phyloP scores from a whole-genome alignment of 768 basidiomycete species.

The Rhizopogon vesiculosus region DNA sequence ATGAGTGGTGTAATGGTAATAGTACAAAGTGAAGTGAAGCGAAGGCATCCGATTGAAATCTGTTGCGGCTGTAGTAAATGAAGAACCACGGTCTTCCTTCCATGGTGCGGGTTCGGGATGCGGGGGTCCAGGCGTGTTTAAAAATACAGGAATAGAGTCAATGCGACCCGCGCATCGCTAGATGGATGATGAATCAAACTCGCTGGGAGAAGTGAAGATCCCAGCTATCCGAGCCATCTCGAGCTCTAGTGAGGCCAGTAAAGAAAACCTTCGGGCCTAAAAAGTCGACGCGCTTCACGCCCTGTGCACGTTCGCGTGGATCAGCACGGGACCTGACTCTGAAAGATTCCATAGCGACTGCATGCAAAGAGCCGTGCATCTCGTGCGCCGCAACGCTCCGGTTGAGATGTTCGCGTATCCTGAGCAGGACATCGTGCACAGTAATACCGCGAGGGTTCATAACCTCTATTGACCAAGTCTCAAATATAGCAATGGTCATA shows the following conservation, averaged over 20 bases:
- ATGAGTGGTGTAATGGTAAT: background rate
- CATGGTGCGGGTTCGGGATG: background rate
- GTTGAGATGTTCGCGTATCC: constrained; percentile 21
- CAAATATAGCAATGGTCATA: constrained; percentile 17
- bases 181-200: constrained; percentile 9
- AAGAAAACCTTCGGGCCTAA: constrained; percentile 27
- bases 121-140: background rate
- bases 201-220: constrained; percentile 19
- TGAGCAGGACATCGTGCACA: constrained; percentile 23
- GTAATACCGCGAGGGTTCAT: constrained; percentile 21
- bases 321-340: constrained; percentile 23
- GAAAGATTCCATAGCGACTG: constrained; percentile 27
- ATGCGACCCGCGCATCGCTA: background rate
- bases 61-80: background rate
- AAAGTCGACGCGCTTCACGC: constrained; percentile 36
- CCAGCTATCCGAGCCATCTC: constrained; percentile 24
- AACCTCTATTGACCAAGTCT: constrained; percentile 25
- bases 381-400: constrained; percentile 20
- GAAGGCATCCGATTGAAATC: background rate
- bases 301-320: constrained; percentile 32
- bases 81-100: too few relatives aligned
- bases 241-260: constrained; percentile 23
- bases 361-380: constrained; percentile 2
- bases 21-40: background rate
- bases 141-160: background rate